These are phyloP conservation scores for Alternaria consortialis DNA, from an alignment of 2,329 filamentous ascomycete genomes.

Conservation along the genomic window DNA sequence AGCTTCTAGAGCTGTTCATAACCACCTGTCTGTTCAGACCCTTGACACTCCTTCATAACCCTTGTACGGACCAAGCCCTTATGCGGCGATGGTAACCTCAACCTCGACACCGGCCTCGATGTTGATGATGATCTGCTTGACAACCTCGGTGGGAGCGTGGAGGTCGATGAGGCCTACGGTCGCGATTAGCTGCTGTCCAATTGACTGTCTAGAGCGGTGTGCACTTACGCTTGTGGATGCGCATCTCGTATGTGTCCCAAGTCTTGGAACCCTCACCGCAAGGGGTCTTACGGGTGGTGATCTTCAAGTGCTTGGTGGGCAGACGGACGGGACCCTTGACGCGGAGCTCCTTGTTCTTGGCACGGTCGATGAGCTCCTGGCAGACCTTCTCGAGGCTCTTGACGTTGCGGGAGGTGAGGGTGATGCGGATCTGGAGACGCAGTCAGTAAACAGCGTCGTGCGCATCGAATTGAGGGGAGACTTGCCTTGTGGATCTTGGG, in stretches of 20 bases:
- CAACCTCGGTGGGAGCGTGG: slow-evolving; percentile 95
- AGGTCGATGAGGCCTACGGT: slow-evolving; percentile 83
- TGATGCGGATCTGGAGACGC: slow-evolving; percentile 79
- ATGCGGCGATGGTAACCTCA: slow-evolving; percentile 90
- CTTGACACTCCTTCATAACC: slow-evolving; percentile 18
- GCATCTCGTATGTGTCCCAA: slow-evolving; percentile 99
- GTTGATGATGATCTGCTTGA: slow-evolving; percentile 97
- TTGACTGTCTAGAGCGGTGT: background rate
- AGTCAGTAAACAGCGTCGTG: background rate
- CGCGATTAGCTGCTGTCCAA: background rate
- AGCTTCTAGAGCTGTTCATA: slow-evolving; percentile 36
- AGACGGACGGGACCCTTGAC: slow-evolving; percentile 98
- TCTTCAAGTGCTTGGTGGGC: slow-evolving; percentile 95
- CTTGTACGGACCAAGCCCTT: slow-evolving; percentile 47
- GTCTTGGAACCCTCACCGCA: slow-evolving; percentile 99
- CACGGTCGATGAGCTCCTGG: slow-evolving; percentile 96
- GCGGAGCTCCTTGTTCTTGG: slow-evolving; percentile 97
- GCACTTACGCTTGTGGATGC: slow-evolving; percentile 88
- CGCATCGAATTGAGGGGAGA: background rate
- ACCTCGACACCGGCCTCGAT: slow-evolving; percentile 94
- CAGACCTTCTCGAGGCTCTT: slow-evolving; percentile 88
- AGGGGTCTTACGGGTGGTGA: slow-evolving; percentile 98
- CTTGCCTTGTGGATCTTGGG: slow-evolving; percentile 85
- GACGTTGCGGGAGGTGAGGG: slow-evolving; percentile 94
- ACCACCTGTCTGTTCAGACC: slow-evolving; percentile 31